Percentiles rank a stretch among this genome's conserved stretches.
Conservation (phyloP, 2,329 filamentous ascomycete species). For the Fusarium agapanthi region DNA sequence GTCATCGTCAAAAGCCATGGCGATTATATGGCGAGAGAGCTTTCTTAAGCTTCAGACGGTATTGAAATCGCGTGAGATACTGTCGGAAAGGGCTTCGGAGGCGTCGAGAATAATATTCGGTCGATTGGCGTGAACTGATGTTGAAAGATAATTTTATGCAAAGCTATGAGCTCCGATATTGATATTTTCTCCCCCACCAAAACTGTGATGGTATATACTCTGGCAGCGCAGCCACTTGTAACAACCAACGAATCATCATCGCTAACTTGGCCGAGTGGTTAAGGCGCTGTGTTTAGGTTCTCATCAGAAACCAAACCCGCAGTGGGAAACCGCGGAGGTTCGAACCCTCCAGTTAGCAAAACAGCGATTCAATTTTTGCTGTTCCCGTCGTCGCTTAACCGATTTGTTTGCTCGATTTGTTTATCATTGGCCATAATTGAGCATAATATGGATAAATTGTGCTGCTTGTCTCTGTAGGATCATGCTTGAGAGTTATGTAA, state of each 20-base stretch:
- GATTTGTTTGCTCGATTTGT: neutral
- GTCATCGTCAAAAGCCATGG: constrained; percentile 57
- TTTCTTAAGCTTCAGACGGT: neutral
- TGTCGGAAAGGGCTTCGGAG: neutral
- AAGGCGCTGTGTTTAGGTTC: constrained; percentile 40
- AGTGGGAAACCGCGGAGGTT: constrained; percentile 40
- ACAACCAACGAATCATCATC: constrained; percentile 29
- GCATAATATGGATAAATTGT: neutral
- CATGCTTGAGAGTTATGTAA: neutral
- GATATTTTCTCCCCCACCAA: neutral
- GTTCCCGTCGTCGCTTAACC: neutral
- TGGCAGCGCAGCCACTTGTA: accelerated
- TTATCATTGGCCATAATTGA: neutral
- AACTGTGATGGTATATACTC: accelerated
- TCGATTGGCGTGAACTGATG: constrained; percentile 8
- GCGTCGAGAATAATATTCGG: neutral
- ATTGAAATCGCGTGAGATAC: neutral
- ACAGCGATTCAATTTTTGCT: neutral
- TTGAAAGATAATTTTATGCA: constrained; percentile 30
- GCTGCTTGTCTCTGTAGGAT: neutral
- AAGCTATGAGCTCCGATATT: constrained; percentile 30
- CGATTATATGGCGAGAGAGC: neutral
- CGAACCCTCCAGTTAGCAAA: constrained; percentile 39
- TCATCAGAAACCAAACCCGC: constrained; percentile 36
- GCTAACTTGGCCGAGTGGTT: constrained; percentile 40